phyloP scores from a whole-genome alignment of 2,329 filamentous ascomycete species.

The Diaporthe sp. region DNA sequence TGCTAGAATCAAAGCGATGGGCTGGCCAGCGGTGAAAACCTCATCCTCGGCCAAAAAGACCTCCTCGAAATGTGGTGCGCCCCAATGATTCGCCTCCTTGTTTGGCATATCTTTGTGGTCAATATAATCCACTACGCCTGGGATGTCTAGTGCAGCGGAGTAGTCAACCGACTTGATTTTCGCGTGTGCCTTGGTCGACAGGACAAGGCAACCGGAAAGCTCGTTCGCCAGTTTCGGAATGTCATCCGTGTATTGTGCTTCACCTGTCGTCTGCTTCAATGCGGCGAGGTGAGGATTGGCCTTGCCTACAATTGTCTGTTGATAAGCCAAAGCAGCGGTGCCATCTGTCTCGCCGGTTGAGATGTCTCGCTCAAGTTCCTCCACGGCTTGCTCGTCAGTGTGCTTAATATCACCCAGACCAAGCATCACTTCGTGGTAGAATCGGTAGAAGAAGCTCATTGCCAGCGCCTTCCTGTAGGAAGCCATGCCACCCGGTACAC shows the following conservation, averaged over 20 bases:
- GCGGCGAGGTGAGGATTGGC: slow-evolving; percentile 90
- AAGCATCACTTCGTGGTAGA: slow-evolving; percentile 89
- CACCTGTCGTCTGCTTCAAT: slow-evolving; percentile 91
- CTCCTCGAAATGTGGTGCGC: slow-evolving; percentile 86
- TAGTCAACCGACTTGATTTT: slow-evolving; percentile 85
- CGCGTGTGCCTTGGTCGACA: slow-evolving; percentile 90
- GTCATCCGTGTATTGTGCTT: slow-evolving; percentile 97
- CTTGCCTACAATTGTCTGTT: slow-evolving; percentile 86
- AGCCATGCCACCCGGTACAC: slow-evolving; percentile 97
- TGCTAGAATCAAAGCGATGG: slow-evolving; percentile 90
- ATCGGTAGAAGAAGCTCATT: slow-evolving; percentile 95
- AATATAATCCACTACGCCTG: slow-evolving; percentile 87
- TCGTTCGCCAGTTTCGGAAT: slow-evolving; percentile 90
- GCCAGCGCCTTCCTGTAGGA: slow-evolving; percentile 94
- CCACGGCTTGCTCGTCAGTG: slow-evolving; percentile 80
- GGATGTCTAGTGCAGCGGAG: slow-evolving; percentile 81
- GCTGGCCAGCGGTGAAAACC: slow-evolving; percentile 89
- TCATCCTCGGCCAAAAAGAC: slow-evolving; percentile 92
- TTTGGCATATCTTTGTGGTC: slow-evolving; percentile 86
- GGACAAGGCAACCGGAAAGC: slow-evolving; percentile 86
- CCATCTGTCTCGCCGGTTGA: slow-evolving; percentile 86
- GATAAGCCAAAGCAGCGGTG: slow-evolving; percentile 80
- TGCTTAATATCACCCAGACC: slow-evolving; percentile 63
- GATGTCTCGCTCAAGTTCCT: slow-evolving; percentile 87
- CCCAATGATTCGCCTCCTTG: slow-evolving; percentile 89